Percentiles rank a stretch among this genome's conserved stretches.
Conservation (phyloP, 805 yeast species). For the Gaillardinia entomophila region DNA sequence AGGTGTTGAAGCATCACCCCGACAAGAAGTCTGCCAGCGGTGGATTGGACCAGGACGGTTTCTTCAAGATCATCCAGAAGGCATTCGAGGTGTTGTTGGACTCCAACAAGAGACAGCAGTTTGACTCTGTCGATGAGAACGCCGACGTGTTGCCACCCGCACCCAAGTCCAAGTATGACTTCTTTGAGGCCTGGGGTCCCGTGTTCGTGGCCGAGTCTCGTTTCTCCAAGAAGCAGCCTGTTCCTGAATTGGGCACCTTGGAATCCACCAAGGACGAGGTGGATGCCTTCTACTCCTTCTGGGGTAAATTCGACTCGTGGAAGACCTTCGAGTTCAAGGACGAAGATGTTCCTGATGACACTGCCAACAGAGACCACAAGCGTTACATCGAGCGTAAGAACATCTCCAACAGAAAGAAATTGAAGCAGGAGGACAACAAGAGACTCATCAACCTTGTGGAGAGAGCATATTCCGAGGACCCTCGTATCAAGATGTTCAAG, state of each 20-base stretch:
- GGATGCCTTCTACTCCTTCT: conserved; percentile 84
- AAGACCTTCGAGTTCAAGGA: conserved; percentile 96
- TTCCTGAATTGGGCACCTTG: conserved; percentile 70
- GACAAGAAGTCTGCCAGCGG: conserved; percentile 94
- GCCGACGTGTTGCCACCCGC: conserved; percentile 83
- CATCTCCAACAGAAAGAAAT: conserved; percentile 93
- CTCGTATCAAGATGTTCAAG: conserved; percentile 90
- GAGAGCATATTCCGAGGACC: conserved; percentile 85
- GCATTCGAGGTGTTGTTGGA: conserved; percentile 89
- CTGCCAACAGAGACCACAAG: conserved; percentile 98
- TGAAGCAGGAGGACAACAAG: conserved; percentile 94
- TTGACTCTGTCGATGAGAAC: conserved; percentile 86
- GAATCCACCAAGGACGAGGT: conserved; percentile 73
- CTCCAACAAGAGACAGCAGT: conserved; percentile 82
- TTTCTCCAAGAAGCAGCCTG: conserved; percentile 88
- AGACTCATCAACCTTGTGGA: conserved; percentile 81
- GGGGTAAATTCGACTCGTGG: conserved; percentile 96
- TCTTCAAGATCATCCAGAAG: conserved; percentile 96
- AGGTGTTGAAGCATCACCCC: conserved; percentile 95
- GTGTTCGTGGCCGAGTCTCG: conserved; percentile 87
- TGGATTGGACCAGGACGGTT: conserved; percentile 87
- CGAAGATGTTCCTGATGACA: conserved; percentile 99
- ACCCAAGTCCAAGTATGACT: conserved; percentile 63
- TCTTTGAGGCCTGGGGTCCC: conserved; percentile 88
- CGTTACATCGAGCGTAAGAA: conserved; percentile 98